Conservation (phyloP, 2,329 filamentous ascomycete species). For the Clonostachys chloroleuca region DNA sequence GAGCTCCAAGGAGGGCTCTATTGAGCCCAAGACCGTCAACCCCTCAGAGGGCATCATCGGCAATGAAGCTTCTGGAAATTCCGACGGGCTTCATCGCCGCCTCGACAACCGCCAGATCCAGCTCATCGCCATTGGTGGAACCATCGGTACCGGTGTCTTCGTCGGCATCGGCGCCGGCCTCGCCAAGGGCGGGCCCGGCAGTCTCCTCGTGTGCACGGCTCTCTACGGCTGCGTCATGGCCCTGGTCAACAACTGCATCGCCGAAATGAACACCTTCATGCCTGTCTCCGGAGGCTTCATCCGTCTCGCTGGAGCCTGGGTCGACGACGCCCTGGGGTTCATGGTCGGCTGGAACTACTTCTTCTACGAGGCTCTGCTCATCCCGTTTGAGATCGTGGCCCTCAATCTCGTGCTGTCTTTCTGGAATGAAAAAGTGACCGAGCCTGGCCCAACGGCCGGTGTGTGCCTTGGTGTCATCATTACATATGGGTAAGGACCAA, state of each 20-base stretch:
- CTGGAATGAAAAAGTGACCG: slow-evolving; percentile 20
- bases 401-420: slow-evolving; percentile 28
- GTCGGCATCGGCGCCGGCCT: slow-evolving; percentile 49
- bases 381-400: slow-evolving; percentile 45
- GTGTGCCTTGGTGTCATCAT: slow-evolving; percentile 1
- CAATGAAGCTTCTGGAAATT: slow-evolving; percentile 5
- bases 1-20: no score
- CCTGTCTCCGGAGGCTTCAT: slow-evolving; percentile 55
- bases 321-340: slow-evolving; percentile 55
- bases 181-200: slow-evolving; percentile 23
- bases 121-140: slow-evolving; percentile 46
- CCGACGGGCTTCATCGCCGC: slow-evolving; percentile 24
- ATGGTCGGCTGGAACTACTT: slow-evolving; percentile 45
- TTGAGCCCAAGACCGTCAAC: no score
- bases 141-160: slow-evolving; percentile 47
- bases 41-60: slow-evolving; percentile 6
- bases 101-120: slow-evolving; percentile 44
- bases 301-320: slow-evolving; percentile 51
- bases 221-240: slow-evolving; percentile 45
- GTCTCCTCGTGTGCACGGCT: slow-evolving; percentile 48
- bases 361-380: slow-evolving; percentile 42
- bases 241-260: slow-evolving; percentile 55
- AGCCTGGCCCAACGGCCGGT: slow-evolving; percentile 8
- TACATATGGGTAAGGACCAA: slow-evolving; percentile 1
- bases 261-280: slow-evolving; percentile 55